Evolutionary conservation across 2,329 filamentous ascomycete genomes (phyloP).

Genomic region (Hirsutella minnesotensis): DNA sequence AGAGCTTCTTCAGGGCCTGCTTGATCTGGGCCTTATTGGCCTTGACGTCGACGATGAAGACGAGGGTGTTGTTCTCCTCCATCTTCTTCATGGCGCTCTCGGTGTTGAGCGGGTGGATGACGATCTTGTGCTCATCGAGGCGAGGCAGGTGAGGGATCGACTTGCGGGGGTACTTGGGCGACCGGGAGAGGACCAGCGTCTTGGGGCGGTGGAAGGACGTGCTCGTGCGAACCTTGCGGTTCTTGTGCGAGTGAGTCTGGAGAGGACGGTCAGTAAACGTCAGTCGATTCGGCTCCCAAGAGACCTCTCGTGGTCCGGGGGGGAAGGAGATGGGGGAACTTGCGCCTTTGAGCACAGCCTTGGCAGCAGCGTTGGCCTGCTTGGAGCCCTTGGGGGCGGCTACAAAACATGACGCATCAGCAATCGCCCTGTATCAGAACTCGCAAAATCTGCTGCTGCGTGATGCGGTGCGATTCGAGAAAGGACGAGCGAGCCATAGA

Average conservation of each 20-base stretch:
- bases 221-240: constrained; percentile 81
- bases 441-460: constrained; percentile 69
- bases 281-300: not conserved
- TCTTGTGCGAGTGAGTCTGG: constrained; percentile 58
- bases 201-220: constrained; percentile 97
- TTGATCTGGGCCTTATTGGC: constrained; percentile 99
- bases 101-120: constrained; percentile 97
- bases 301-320: not conserved
- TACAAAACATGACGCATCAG: constrained; percentile 50
- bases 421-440: constrained; percentile 61
- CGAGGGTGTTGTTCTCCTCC: constrained; percentile 99
- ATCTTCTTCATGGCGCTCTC: constrained; percentile 99
- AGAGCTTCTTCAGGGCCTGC: constrained; percentile 94
- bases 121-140: constrained; percentile 95
- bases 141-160: constrained; percentile 80
- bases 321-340: constrained; percentile 29
- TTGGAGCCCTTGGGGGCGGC: constrained; percentile 56
- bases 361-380: constrained; percentile 88
- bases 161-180: constrained; percentile 95
- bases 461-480: constrained; percentile 30
- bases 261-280: not conserved
- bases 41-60: constrained; percentile 95
- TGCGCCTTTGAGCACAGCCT: constrained; percentile 94
- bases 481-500: too few species aligned
- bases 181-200: constrained; percentile 82